Percentiles rank a stretch among this genome's conserved stretches.
These are phyloP conservation scores for Gossypium rotundifolium DNA, from an alignment of 345 rosid genomes.

Conservation along the genomic window DNA sequence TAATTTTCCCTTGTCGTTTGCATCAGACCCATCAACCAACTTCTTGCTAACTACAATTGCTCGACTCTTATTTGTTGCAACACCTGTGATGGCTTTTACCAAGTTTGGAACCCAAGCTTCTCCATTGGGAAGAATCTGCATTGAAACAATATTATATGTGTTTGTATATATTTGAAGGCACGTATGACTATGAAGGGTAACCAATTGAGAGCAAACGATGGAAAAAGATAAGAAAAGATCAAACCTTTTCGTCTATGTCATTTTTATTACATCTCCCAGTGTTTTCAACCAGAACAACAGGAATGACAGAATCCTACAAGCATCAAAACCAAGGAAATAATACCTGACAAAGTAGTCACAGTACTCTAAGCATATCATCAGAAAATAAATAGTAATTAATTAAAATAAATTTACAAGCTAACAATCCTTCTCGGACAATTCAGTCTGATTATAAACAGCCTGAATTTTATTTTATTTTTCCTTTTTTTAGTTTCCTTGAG, in stretches of 20 bases:
- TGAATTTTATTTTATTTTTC: not conserved
- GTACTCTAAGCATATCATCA: not conserved
- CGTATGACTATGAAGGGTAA: not conserved
- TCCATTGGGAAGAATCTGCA: conserved; percentile 63
- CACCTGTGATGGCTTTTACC: conserved; percentile 51
- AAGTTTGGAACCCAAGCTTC: conserved; percentile 63
- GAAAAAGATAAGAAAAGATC: not conserved
- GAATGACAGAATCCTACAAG: conserved; percentile 43
- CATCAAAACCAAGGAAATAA: not conserved
- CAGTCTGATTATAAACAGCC: conserved; percentile 3
- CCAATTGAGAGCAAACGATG: not conserved
- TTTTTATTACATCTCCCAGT: conserved; percentile 84
- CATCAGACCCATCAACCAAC: conserved; percentile 63
- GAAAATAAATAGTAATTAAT: not conserved
- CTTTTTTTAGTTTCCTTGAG: not conserved
- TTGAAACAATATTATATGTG: not conserved
- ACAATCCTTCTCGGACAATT: not conserved
- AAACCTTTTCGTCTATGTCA: conserved; percentile 68
- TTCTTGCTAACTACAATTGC: conserved; percentile 56
- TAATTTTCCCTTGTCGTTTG: conserved; percentile 59
- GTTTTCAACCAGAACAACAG: conserved; percentile 67
- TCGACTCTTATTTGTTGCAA: conserved; percentile 55
- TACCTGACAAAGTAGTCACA: not conserved
- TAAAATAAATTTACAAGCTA: conserved; percentile 1
- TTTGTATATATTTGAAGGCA: not conserved